Evolutionary conservation across 73 alveolate species (phyloP).

Genomic region (Stentor coeruleus): DNA sequence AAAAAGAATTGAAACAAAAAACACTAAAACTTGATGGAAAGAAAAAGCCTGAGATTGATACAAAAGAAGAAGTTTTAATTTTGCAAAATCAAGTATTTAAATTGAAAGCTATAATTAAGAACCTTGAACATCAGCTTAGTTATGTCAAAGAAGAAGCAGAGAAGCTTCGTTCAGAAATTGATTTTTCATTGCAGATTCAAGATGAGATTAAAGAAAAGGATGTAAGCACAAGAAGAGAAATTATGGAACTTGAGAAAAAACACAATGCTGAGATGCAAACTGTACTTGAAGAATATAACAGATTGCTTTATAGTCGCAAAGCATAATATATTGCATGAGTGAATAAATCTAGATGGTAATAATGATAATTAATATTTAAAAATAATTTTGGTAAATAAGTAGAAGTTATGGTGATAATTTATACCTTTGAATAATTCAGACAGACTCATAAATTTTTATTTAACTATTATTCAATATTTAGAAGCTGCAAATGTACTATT

Average conservation of each 20-base stretch:
- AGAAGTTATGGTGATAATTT: no score
- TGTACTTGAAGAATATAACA: constrained; percentile 21
- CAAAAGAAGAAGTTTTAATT: not conserved
- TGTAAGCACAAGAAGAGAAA: not conserved
- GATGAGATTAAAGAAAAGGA: not conserved
- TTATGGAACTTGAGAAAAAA: not conserved
- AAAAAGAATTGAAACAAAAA: not conserved
- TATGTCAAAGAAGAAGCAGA: not conserved
- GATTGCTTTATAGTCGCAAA: not conserved
- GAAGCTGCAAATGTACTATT: no score
- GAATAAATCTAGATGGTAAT: no score
- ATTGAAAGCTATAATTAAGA: not conserved
- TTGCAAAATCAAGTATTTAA: constrained; percentile 2
- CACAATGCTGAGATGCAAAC: constrained; percentile 26
- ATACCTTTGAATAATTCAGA: no score
- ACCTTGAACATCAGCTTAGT: not conserved
- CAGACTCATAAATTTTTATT: no score
- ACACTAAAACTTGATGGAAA: constrained; percentile 9
- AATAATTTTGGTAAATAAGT: no score
- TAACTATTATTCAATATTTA: no score
- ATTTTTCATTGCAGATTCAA: not conserved
- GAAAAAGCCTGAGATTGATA: no score
- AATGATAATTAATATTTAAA: no score
- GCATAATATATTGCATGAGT: no score
- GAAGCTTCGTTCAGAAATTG: not conserved